phyloP scores from a whole-genome alignment of 2,329 filamentous ascomycete species.

The Colletotrichum musae region DNA sequence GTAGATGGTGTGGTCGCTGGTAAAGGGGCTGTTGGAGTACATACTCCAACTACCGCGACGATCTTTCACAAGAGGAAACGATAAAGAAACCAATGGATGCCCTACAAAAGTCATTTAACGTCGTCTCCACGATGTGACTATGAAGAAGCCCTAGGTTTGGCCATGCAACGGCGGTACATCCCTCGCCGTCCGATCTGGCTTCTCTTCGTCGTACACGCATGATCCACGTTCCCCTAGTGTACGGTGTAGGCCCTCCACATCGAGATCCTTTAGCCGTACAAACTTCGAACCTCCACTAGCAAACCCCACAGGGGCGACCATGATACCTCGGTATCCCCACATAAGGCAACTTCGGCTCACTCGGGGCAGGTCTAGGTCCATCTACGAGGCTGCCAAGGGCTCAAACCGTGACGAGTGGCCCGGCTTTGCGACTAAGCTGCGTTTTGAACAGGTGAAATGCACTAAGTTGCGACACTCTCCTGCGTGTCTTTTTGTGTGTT shows the following conservation, averaged over 20 bases:
- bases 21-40: too few species aligned
- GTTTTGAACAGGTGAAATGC: too few species aligned
- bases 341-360: conserved; percentile 5
- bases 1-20: too few species aligned
- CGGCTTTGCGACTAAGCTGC: too few species aligned
- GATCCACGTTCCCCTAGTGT: conserved; percentile 9
- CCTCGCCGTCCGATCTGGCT: neutral
- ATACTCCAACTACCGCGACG: too few species aligned
- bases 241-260: conserved; percentile 19
- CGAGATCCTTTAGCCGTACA: neutral
- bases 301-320: conserved; percentile 13
- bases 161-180: neutral
- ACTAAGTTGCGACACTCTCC: too few species aligned
- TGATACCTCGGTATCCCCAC: conserved; percentile 23
- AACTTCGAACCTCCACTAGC: conserved; percentile 24
- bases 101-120: neutral
- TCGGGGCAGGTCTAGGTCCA: conserved; percentile 3
- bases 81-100: too few species aligned
- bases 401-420: neutral
- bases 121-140: too few species aligned
- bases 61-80: too few species aligned
- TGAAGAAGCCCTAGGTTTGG: too few species aligned
- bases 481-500: too few species aligned
- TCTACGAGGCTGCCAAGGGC: neutral
- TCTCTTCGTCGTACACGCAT: neutral